phyloP scores from a whole-genome alignment of 345 rosid species.

The Eucalyptus grandis region DNA sequence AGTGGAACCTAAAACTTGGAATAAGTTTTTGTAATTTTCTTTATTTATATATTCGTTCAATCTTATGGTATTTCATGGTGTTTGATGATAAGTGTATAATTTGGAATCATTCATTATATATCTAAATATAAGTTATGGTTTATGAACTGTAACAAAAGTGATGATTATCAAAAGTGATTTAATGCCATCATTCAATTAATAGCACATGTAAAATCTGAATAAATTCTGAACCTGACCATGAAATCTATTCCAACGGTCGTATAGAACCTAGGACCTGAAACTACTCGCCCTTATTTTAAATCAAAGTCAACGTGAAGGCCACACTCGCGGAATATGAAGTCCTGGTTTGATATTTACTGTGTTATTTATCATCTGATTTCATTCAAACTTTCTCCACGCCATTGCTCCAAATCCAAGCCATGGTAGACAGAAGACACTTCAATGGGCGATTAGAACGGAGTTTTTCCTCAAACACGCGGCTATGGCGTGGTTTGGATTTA shows the following conservation, averaged over 20 bases:
- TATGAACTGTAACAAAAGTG: no score
- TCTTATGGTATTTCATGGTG: accelerated
- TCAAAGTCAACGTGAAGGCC: background rate
- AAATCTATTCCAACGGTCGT: no score
- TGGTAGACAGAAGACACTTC: background rate
- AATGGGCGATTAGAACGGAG: background rate
- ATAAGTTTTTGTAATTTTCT: no score
- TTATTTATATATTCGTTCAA: accelerated
- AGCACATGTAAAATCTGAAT: accelerated
- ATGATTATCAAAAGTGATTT: no score
- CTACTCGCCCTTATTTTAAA: no score
- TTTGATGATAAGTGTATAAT: accelerated
- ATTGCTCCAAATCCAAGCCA: background rate
- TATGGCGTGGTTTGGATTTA: background rate
- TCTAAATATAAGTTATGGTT: accelerated
- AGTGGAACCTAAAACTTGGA: accelerated
- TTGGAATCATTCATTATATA: accelerated
- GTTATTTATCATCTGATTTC: background rate
- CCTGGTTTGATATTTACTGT: background rate
- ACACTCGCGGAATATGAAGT: background rate
- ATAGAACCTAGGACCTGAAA: accelerated
- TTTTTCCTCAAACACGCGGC: background rate
- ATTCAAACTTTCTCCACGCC: background rate
- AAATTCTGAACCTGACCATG: accelerated
- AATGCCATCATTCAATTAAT: no score